Evolutionary conservation across 345 rosid genomes (phyloP).

Genomic region (Hibiscus syriacus): DNA sequence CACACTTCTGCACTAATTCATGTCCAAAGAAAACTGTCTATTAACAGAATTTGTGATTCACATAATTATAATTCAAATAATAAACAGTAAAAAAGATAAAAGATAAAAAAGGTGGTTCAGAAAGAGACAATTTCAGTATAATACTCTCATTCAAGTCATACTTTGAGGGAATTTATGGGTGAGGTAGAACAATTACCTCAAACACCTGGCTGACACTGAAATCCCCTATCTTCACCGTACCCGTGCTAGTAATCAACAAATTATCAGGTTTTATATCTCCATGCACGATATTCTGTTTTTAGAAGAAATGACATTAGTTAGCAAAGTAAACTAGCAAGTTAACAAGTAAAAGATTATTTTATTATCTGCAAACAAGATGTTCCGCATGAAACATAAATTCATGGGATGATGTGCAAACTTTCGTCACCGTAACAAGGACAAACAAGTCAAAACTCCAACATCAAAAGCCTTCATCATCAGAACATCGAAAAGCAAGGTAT

Average conservation of each 20-base stretch:
- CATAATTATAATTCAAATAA: too few relatives aligned
- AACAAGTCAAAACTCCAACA: neutral
- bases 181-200: constrained; percentile 49
- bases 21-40: too few relatives aligned
- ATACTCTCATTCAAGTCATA: neutral
- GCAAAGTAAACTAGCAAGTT: neutral
- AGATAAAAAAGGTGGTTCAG: too few relatives aligned
- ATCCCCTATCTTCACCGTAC: too few relatives aligned
- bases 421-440: neutral
- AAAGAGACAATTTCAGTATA: neutral
- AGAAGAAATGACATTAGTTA: constrained; percentile 7
- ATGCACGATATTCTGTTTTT: constrained; percentile 75
- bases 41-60: too few relatives aligned
- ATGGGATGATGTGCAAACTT: neutral
- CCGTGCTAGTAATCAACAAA: too few relatives aligned
- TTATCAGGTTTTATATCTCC: constrained; percentile 98
- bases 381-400: neutral
- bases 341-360: neutral
- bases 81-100: too few relatives aligned
- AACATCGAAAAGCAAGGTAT: neutral
- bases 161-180: neutral
- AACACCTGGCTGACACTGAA: constrained; percentile 96
- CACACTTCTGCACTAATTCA: too few relatives aligned
- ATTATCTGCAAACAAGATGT: neutral
- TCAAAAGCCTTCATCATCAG: neutral